A percentile compares a stretch with the other conserved stretches of the same genome.
These are phyloP conservation scores for Solanum gracilifrons DNA, from an alignment of 257 asterid species.

Conservation along the genomic window DNA sequence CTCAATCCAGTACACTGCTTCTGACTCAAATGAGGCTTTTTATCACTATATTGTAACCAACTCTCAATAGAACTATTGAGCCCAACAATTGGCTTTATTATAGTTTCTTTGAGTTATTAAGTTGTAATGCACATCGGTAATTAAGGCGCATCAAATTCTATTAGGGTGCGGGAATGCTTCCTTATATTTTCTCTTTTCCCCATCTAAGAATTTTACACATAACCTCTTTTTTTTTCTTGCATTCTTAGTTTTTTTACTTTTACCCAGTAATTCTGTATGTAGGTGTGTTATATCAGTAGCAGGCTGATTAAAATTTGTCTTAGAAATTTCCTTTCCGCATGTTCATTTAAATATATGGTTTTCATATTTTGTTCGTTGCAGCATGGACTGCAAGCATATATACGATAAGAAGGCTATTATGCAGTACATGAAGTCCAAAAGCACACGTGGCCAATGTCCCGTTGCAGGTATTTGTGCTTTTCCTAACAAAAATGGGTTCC, in stretches of 20 bases:
- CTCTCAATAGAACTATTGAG: neutral
- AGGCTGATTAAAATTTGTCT: neutral
- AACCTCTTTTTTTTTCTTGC: neutral
- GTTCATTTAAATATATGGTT: neutral
- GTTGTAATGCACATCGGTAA: neutral
- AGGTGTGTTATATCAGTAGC: neutral
- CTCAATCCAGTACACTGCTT: neutral
- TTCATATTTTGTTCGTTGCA: conserved; percentile 17
- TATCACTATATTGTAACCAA: neutral
- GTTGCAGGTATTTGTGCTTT: conserved; percentile 45
- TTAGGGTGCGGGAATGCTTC: neutral
- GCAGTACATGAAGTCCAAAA: conserved; percentile 40
- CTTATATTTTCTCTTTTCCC: neutral
- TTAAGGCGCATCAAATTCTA: neutral
- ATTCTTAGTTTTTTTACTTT: neutral
- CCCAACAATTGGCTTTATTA: neutral
- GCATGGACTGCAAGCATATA: conserved; percentile 92
- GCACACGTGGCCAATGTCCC: conserved; percentile 42
- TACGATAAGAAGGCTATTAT: conserved; percentile 55
- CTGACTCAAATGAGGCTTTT: neutral
- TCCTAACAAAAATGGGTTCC: neutral
- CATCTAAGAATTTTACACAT: neutral
- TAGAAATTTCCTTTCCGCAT: neutral
- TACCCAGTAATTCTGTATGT: neutral
- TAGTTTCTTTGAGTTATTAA: neutral